Evolutionary conservation across 1,284 basidiomycete species (phyloP), one percentile per base, ranked within the genome.

Genomic region (Phellopilus nigrolimitatus): DNA sequence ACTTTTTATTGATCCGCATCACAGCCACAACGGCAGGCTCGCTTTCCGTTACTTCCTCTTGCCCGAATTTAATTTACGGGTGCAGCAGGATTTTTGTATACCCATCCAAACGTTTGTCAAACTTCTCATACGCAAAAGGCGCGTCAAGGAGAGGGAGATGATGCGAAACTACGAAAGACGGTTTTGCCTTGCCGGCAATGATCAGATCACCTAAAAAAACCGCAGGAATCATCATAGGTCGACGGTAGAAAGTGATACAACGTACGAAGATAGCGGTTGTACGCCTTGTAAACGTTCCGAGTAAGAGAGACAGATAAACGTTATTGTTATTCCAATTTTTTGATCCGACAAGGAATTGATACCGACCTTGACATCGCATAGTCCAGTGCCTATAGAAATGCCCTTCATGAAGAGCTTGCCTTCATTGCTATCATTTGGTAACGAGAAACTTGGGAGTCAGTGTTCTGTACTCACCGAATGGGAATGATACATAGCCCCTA

Each of bases 381-480:
- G 74, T 0, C 75, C 75, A 12, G 74, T 76, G n/a, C 73, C 75
- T 24, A 79, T 50, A 4, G 66, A 66, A 12, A 78, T 60, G 0
- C 75, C 76, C 57, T 78, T 79, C 64, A 76, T 73, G 59, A 79
- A 79, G 8, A 78, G 59, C 59, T 73, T 73, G 19, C 72, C 71
- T 70, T n/a, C n/a, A n/a, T n/a, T n/a, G n/a, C n/a, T 9, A 54
- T 10, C 15, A 53, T 17, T 47, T 52, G 17, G 30, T 52, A 27
- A 39, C 13, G 28, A 39, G 48, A 10, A 24, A 13, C 21, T 24
- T 17, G 4, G 22, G 13, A 38, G 33, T 30, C 21, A 8, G 24
- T 24, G 12, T 3, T n/a, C n/a, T 10, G 10, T 37, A 53, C 61
- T 54, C 54, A 66, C 72, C 73, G 56, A 75, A 74, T n/a, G 74